phyloP scores from a whole-genome alignment of 176 grass and related monocot species.

The Rhynchospora tenuis region DNA sequence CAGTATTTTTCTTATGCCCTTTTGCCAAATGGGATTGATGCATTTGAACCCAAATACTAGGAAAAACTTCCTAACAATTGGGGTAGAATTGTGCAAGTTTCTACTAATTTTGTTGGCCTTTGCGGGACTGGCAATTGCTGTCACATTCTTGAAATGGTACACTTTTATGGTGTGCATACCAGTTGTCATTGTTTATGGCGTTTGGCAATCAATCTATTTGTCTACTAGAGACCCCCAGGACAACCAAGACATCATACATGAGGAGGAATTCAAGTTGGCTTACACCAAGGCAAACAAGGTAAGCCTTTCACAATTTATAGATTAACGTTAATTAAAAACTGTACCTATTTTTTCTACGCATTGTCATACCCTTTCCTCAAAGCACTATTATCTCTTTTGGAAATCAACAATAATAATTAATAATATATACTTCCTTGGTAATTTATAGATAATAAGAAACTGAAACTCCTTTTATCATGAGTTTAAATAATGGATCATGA shows the following conservation, averaged over 20 bases:
- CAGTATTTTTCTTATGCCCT: not conserved
- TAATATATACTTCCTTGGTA: no score
- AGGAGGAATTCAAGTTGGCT: not conserved
- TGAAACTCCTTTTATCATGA: no score
- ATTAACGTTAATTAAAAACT: no score
- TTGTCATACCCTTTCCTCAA: not conserved
- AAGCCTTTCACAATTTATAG: no score
- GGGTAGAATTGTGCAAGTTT: not conserved
- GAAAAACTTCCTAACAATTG: not conserved
- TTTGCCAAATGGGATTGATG: not conserved
- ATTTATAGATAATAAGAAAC: not conserved
- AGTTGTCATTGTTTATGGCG: not conserved
- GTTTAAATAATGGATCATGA: no score
- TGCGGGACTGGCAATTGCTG: not conserved
- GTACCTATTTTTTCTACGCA: no score
- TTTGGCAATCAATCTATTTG: not conserved
- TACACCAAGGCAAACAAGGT: not conserved
- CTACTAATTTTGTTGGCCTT: not conserved
- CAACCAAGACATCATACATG: not conserved
- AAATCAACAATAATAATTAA: not conserved
- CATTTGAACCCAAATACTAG: not conserved
- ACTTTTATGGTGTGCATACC: not conserved
- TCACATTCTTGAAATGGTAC: not conserved
- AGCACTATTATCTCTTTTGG: not conserved
- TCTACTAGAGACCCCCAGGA: not conserved